These are phyloP conservation scores for Platanus orientalis DNA, from an alignment of 164 flowering plant genomes.

Conservation along the genomic window DNA sequence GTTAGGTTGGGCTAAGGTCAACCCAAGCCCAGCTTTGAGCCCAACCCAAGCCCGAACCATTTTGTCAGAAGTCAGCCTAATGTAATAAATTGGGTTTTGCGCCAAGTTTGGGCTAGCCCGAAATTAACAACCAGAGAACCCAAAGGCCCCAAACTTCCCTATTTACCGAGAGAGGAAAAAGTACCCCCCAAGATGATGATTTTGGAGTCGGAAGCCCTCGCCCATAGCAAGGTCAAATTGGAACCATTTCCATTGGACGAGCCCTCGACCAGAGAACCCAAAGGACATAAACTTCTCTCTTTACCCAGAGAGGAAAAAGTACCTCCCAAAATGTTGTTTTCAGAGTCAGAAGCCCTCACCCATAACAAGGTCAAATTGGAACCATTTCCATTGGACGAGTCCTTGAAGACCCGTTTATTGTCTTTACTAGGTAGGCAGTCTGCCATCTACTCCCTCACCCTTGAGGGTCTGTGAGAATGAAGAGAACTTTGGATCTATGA, in stretches of 20 bases:
- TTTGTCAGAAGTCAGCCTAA: no score
- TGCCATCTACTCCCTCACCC: constrained; percentile 86
- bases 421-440: constrained; percentile 65
- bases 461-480: constrained; percentile 73
- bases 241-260: constrained; percentile 16
- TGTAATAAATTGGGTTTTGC: no score
- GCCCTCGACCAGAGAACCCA: no score
- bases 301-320: no score
- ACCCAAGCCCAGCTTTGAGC: no score
- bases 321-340: constrained; percentile 13
- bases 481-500: constrained; percentile 92
- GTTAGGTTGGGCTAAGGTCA: no score
- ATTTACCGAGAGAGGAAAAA: no score
- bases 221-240: constrained; percentile 38
- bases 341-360: constrained; percentile 34
- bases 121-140: no score
- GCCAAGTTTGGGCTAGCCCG: no score
- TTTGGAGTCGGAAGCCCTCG: constrained; percentile 32
- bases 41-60: no score
- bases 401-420: constrained; percentile 20
- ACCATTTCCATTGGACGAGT: constrained; percentile 8
- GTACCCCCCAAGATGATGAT: constrained; percentile 16
- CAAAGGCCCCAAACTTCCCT: no score
- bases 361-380: constrained; percentile 38
- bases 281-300: no score